phyloP scores from a whole-genome alignment of 768 basidiomycete species.

The Gymnopilus junonius region DNA sequence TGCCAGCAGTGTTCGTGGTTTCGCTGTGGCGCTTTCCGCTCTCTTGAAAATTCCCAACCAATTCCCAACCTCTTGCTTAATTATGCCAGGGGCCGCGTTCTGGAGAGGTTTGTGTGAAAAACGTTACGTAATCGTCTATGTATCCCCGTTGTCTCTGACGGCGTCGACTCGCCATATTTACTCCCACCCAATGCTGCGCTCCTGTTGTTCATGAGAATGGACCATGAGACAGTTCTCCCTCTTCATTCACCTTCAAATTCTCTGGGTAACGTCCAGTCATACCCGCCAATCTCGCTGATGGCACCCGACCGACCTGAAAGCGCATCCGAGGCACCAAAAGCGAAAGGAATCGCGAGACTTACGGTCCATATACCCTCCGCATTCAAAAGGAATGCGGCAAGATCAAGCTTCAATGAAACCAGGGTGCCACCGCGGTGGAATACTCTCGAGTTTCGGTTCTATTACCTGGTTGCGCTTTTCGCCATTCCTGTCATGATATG shows the following conservation, averaged over 20 bases:
- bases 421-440: conserved; percentile 63
- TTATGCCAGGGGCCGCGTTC: no score
- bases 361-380: conserved; percentile 31
- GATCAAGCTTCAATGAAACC: background rate
- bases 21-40: no score
- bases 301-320: background rate
- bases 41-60: no score
- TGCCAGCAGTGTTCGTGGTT: no score
- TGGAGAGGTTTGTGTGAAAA: background rate
- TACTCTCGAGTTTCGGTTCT: conserved; percentile 80
- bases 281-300: conserved; percentile 2
- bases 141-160: background rate
- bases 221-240: conserved; percentile 5
- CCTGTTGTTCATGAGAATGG: conserved; percentile 8
- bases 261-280: background rate
- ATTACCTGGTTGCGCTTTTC: conserved; percentile 61
- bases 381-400: conserved; percentile 16
- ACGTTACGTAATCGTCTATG: background rate
- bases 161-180: background rate
- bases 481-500: conserved; percentile 78
- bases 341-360: conserved; percentile 26
- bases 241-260: conserved; percentile 12
- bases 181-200: conserved; percentile 1
- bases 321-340: conserved; percentile 8
- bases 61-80: no score